Evolutionary conservation across 805 yeast species (phyloP).

Genomic region (Candida parachauliodes): DNA sequence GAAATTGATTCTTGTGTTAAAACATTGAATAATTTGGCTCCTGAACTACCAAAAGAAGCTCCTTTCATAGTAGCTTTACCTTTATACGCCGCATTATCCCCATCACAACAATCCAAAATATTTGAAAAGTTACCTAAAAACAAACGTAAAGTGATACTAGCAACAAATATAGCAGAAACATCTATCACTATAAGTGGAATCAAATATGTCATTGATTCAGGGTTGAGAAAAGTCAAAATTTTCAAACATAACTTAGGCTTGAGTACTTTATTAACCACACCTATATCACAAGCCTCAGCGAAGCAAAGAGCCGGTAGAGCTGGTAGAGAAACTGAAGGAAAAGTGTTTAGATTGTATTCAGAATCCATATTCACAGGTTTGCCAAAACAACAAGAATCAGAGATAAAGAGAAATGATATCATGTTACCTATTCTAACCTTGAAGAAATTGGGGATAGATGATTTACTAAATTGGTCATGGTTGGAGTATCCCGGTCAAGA

Average conservation of each 20-base stretch:
- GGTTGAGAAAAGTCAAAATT: constrained; percentile 87
- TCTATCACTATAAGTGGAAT: constrained; percentile 96
- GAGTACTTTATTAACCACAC: constrained; percentile 87
- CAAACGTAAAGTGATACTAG: constrained; percentile 79
- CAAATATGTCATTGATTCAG: constrained; percentile 88
- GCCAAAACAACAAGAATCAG: constrained; percentile 85
- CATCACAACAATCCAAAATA: constrained; percentile 76
- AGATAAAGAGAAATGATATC: constrained; percentile 82
- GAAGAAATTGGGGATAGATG: constrained; percentile 78
- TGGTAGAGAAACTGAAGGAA: constrained; percentile 94
- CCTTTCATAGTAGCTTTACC: constrained; percentile 79
- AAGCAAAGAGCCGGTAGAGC: constrained; percentile 97
- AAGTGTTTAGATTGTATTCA: constrained; percentile 78
- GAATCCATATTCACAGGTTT: constrained; percentile 65
- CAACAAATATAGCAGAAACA: constrained; percentile 97
- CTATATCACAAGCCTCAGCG: constrained; percentile 92
- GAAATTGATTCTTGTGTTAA: constrained; percentile 86
- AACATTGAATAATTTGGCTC: constrained; percentile 56
- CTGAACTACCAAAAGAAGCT: constrained; percentile 66
- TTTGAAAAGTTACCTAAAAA: constrained; percentile 62
- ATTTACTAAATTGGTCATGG: constrained; percentile 88
- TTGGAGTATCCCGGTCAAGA: constrained; percentile 83
- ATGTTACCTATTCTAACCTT: constrained; percentile 80
- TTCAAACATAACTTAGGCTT: constrained; percentile 93
- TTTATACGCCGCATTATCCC: constrained; percentile 90